Evolutionary conservation across 495 filamentous ascomycete species (phyloP), one percentile per base, ranked within the genome.

Genomic region (Staphylotrichum tortipilum): DNA sequence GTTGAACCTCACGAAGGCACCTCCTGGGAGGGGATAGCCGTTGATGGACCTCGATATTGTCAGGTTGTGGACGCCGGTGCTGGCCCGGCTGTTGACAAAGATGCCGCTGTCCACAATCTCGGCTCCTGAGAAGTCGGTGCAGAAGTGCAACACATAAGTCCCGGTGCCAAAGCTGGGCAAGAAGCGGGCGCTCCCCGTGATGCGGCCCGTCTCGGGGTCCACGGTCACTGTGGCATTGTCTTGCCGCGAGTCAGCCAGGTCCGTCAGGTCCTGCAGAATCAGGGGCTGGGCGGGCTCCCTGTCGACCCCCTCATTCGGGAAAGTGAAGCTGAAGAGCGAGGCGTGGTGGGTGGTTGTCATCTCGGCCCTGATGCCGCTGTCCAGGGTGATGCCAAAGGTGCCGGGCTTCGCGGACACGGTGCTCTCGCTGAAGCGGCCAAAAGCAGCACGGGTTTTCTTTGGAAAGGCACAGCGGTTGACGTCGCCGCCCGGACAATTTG

Each of bases 91-190:
- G 55, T 81, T 76, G 9, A 70, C 71, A 60, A 81, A 89, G 30
- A 82, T 73, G 4, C 85, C 85, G 8, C 72, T 83, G 47, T 84
- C 80, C 15, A 76, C 69, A 26, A 88, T 66, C 1, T 67, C 54
- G n/a, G 76, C 76, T 2, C 84, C 84, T 4, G 63, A 65, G 63
- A 89, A 86, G 59, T 89, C 85, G 6, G 78, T 79, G 59, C 85
- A 89, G 50, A 86, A 84, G 60, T 87, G 61, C 30, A 65, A 36
- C 2, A 60, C 54, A 42, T 83, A 89, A 41, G 54, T 71, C 2
- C 84, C 85, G 34, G 75, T 74, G 0, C 81, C 81, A 55, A 88
- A 89, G 58, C 82, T 85, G 1, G 85, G 82, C 10, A 76, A 49
- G 58, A 88, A 88, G 2, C 73, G 76, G 0, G 77, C 85, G 54